Base-by-base conservation (phyloP, 805 yeast genomes). In the Kodamaea kaohsiungensis region DNA sequence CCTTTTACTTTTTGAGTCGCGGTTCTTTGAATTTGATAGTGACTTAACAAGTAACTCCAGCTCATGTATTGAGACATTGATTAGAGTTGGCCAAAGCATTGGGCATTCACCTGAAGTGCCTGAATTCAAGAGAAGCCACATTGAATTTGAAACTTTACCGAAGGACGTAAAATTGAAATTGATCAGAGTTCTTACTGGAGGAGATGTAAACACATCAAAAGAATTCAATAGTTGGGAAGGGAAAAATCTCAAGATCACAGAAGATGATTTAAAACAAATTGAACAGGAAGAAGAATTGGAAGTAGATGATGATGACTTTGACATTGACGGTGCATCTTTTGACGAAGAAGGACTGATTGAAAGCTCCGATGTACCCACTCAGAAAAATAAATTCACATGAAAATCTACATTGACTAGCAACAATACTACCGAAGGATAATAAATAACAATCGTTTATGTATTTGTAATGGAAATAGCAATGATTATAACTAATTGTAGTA, bases 61-160 rank as follows among this genome's bases (percentile, higher is more conserved):
- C 27, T 80, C 81, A 18, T 78, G 86, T 17, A 78, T 90, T 13
- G 99, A 93, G 67, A 92, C 98, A 0, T 75, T 92, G 53, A 86
- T 92, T 0, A 74, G 88, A 51, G 96, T 92, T 0, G 98, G 98
- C 0, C 93, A 90, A 88, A 88, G 96, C 40, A 81, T 93, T 39
- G 98, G 97, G 0, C 97, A 92, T 67, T 59, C 79, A 0, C 80
- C 80, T 0, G 79, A 72, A 10, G 70, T 69, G 0, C 61, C 69
- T 1, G 91, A 87, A 59, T 76, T 67, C 59, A 70, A 72, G 50
- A 73, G 91, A 61, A 71, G 73, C 46, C 77, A 72, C 50, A 65
- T 76, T 18, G 78, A 74, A 30, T 78, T 84, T 52, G 71, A 70
- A 13, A 75, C 77, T 22, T 80, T 78, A 55, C 69, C 82, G 0